Percentiles rank a stretch among this genome's conserved stretches.
These are phyloP conservation scores for Trebouxia sp. DNA, from an alignment of 139 green algal genomes.

Conservation along the genomic window DNA sequence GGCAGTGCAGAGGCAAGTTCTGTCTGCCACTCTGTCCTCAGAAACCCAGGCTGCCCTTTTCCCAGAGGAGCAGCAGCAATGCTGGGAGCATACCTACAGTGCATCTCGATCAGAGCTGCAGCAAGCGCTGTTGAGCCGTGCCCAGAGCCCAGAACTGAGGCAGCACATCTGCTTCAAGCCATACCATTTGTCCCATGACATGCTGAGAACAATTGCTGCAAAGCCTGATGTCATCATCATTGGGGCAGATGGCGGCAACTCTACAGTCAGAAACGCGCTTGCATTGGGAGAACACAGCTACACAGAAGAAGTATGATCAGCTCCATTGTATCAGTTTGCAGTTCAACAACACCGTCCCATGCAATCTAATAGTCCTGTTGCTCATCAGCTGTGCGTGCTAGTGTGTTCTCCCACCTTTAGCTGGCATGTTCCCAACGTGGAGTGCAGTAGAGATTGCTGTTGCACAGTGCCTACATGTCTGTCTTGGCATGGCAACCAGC, in stretches of 20 bases:
- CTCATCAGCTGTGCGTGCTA: too few relatives aligned
- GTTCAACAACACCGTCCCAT: too few relatives aligned
- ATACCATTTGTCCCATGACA: not conserved
- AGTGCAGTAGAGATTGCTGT: too few relatives aligned
- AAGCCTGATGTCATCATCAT: constrained; percentile 15
- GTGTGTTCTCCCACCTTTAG: too few relatives aligned
- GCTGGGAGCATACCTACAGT: not conserved
- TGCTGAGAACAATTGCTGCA: not conserved
- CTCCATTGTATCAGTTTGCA: not conserved
- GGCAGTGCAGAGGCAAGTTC: not conserved
- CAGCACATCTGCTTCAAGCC: not conserved
- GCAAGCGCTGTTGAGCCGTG: not conserved
- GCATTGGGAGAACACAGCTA: not conserved
- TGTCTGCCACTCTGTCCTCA: not conserved
- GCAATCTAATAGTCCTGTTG: too few relatives aligned
- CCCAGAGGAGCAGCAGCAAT: not conserved
- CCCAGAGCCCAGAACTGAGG: not conserved
- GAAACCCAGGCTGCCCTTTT: constrained; percentile 6
- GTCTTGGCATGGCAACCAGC: too few relatives aligned
- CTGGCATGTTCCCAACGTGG: too few relatives aligned
- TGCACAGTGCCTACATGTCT: too few relatives aligned
- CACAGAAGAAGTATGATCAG: not conserved
- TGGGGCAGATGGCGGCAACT: not conserved
- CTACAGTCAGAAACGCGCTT: not conserved
- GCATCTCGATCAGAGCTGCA: not conserved